These are phyloP conservation scores for Phoma sp. DNA, from an alignment of 2,329 filamentous ascomycete species.

Conservation along the genomic window DNA sequence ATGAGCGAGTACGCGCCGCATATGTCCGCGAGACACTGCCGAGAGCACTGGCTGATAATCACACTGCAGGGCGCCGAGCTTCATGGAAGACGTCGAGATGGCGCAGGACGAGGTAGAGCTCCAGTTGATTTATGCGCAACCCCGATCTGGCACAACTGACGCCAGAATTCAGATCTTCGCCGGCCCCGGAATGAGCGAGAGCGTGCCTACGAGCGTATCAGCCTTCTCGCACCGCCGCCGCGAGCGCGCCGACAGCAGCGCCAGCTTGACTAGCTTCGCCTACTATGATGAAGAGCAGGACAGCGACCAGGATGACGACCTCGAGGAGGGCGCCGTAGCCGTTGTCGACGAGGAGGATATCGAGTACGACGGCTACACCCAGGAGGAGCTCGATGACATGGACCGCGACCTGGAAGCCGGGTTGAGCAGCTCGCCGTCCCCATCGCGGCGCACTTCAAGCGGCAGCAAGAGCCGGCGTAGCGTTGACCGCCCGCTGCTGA, in stretches of 20 bases:
- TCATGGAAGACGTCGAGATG: slow-evolving; percentile 98
- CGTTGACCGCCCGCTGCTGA: slow-evolving; percentile 66
- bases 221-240: slow-evolving; percentile 82
- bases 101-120: slow-evolving; percentile 83
- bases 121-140: slow-evolving; percentile 22
- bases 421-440: slow-evolving; percentile 37
- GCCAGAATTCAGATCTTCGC: slow-evolving; percentile 70
- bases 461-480: slow-evolving; percentile 63
- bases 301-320: slow-evolving; percentile 21
- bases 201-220: slow-evolving; percentile 91
- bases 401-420: slow-evolving; percentile 52
- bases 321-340: slow-evolving; percentile 35
- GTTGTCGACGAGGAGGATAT: slow-evolving; percentile 39
- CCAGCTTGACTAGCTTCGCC: slow-evolving; percentile 72
- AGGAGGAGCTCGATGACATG: slow-evolving; percentile 52
- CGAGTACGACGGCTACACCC: slow-evolving; percentile 43
- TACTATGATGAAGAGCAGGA: slow-evolving; percentile 81
- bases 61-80: slow-evolving; percentile 60
- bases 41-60: background rate
- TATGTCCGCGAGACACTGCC: background rate
- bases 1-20: slow-evolving; percentile 53
- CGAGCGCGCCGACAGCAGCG: slow-evolving; percentile 78
- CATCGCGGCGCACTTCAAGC: slow-evolving; percentile 65
- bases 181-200: slow-evolving; percentile 85
- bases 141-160: slow-evolving; percentile 41